Base-by-base conservation (phyloP, 2,329 filamentous ascomycete genomes). In the Talaromyces albobiverticillius region DNA sequence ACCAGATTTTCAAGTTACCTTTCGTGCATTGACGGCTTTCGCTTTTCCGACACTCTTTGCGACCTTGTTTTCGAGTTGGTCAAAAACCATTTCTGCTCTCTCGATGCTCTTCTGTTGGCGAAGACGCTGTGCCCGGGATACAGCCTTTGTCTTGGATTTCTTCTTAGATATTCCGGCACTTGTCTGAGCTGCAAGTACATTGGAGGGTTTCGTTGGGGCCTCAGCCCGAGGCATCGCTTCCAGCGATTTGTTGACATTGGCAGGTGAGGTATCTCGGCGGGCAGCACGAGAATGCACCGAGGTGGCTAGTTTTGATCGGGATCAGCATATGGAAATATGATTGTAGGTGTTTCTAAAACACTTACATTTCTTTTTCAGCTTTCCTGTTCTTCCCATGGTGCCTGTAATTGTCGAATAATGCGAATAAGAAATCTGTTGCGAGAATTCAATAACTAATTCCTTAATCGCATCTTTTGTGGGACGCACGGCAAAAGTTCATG, bases 201-300 rank as follows among this genome's bases (percentile, higher is more conserved):
- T 73, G 38, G 75, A 70, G 32, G 72, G 71, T 59, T 71, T 71
- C 50, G 68, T 60, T 43, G 72, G 63, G 48, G 73, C 63, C 51
- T 71, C 71, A 14, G 66, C 70, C 56, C 76, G 68, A 42, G 76
- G 73, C 61, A 68, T 63, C 41, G 72, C 65, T 53, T 64, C 74
- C 48, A 81, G 62, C 41, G 77, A 78, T 63, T 79, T 79, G 66
- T 81, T 77, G 46, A 79, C 63, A 57, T 80, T 67, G 51, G 79
- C 78, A 18, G 82, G 82, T 5, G 80, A 82, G 51, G 71, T 75
- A 57, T 76, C 82, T 61, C 83, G 77, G 59, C 82, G 78, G 34
- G 81, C 81, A 53, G 82, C 82, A 54, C 83, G 81, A 47, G 83
- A 84, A 63, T 81, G 80, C 14, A 76, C 60, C 2, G 80, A 79